Conservation (phyloP, 2,329 filamentous ascomycete species). For the Fusarium musae region DNA sequence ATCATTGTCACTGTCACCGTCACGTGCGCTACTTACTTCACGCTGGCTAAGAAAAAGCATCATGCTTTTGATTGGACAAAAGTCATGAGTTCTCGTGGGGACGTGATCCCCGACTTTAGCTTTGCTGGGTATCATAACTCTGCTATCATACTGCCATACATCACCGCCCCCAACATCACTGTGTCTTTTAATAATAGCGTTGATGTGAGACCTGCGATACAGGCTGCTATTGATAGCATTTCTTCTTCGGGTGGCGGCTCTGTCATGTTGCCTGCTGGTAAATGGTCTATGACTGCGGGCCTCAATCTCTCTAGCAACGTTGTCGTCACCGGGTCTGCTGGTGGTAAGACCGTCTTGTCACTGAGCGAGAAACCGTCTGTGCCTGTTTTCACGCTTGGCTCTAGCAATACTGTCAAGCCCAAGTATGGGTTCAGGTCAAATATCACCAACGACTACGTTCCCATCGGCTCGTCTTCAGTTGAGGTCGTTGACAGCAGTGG, state of each 20-base stretch:
- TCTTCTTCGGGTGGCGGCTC: constrained; percentile 17
- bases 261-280: constrained; percentile 20
- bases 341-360: constrained; percentile 1
- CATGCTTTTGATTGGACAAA: constrained; percentile 27
- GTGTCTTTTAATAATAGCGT: not conserved
- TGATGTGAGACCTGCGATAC: constrained; percentile 22
- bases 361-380: not conserved
- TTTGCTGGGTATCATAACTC: constrained; percentile 37
- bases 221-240: constrained; percentile 28
- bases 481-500: not conserved
- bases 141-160: constrained; percentile 15
- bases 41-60: not conserved
- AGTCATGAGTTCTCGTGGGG: constrained; percentile 17
- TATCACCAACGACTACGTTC: constrained; percentile 34
- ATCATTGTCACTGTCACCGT: not conserved
- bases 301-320: constrained; percentile 9
- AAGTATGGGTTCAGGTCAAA: constrained; percentile 1
- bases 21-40: constrained; percentile 15
- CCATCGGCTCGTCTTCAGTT: constrained; percentile 19
- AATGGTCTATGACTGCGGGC: constrained; percentile 20
- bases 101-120: constrained; percentile 38
- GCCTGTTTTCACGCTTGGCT: constrained; percentile 32
- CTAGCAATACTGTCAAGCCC: not conserved
- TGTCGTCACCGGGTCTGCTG: not conserved
- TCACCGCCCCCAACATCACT: not conserved